Evolutionary conservation across 2,329 filamentous ascomycete genomes (phyloP), one percentile per base, ranked within the genome.

Genomic region (Aspergillus thermomutatus): DNA sequence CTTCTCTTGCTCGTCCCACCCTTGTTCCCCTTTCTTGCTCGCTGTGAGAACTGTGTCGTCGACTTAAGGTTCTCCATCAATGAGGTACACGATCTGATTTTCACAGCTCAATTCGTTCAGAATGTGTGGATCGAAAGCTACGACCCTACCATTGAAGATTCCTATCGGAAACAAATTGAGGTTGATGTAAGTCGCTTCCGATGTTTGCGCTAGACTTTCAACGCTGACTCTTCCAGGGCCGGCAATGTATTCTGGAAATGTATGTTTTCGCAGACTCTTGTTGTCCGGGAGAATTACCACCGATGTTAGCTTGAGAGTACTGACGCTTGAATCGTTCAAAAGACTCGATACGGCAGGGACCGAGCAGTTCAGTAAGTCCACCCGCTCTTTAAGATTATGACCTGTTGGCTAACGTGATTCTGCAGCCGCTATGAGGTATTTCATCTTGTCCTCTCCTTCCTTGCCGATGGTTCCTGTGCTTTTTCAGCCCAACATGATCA

Each of bases 81-180:
- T 49, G 40, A 45, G 31, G 37, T 43, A 21, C 28, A 28, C 25
- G 1, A 21, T 63, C 64, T 56, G 54, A 49, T 41, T 57, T 49
- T 43, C 41, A 26, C 69, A 91, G 91, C 92, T 68, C 91, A 96
- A 81, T 96, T 95, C 69, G 91, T 96, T 52, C 91, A 94, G 75
- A 92, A 94, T 77, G 89, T 95, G 67, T 95, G 91, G 90, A 93
- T 96, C 71, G 91, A 96, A 75, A 90, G 87, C 73, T 93, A 93
- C 72, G 90, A 93, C 76, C 90, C 90, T 46, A 93, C 90, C 61
- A 93, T 93, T 74, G 90, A 93, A 75, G 90, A 93, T 75, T 92
- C 90, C 58, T 93, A 93, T 74, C 84, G 90, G 66, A 93, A 93
- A 78, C 89, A 92, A 75, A 89, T 92, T 59, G 90, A 92, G 66